A percentile compares a stretch with the other conserved stretches of the same genome.
phyloP scores from a whole-genome alignment of 495 filamentous ascomycete species.

The Neurospora intermedia region DNA sequence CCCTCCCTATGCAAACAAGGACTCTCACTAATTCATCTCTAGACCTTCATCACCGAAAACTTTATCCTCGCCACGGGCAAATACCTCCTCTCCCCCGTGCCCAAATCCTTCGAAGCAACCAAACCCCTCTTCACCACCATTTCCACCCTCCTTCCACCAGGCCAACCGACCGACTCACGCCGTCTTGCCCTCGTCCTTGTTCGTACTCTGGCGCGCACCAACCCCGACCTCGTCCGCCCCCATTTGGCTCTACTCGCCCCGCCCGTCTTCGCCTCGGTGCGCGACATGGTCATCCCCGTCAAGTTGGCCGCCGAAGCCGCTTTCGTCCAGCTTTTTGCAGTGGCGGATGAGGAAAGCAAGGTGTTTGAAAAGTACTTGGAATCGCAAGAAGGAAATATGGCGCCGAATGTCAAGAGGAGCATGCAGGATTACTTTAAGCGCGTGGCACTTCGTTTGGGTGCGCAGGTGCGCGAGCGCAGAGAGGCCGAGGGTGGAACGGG shows the following conservation, averaged over 20 bases:
- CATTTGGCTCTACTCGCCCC: constrained; percentile 69
- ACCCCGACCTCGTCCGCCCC: constrained; percentile 65
- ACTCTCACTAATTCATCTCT: no score
- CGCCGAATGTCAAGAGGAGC: constrained; percentile 64
- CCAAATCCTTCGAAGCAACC: constrained; percentile 55
- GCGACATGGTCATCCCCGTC: constrained; percentile 89
- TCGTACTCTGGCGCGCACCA: constrained; percentile 67
- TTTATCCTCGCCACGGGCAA: constrained; percentile 92
- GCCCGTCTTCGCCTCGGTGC: constrained; percentile 79
- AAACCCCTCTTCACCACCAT: constrained; percentile 73
- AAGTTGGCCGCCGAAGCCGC: constrained; percentile 93
- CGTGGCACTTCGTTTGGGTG: constrained; percentile 68
- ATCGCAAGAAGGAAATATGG: constrained; percentile 33
- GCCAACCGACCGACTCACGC: constrained; percentile 67
- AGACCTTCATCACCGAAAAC: constrained; percentile 76
- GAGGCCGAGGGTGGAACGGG: constrained; percentile 86
- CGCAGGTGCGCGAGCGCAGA: constrained; percentile 73
- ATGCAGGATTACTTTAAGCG: constrained; percentile 98
- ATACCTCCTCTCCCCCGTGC: constrained; percentile 59
- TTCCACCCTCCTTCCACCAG: constrained; percentile 61
- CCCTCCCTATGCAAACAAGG: neutral
- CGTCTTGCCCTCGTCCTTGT: constrained; percentile 82
- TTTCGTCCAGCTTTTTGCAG: constrained; percentile 86
- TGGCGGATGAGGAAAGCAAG: constrained; percentile 72
- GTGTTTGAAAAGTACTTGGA: constrained; percentile 87